These are phyloP conservation scores for Capillidium rhysosporum DNA, from an alignment of 371 early-diverging fungal genomes.

Conservation along the genomic window DNA sequence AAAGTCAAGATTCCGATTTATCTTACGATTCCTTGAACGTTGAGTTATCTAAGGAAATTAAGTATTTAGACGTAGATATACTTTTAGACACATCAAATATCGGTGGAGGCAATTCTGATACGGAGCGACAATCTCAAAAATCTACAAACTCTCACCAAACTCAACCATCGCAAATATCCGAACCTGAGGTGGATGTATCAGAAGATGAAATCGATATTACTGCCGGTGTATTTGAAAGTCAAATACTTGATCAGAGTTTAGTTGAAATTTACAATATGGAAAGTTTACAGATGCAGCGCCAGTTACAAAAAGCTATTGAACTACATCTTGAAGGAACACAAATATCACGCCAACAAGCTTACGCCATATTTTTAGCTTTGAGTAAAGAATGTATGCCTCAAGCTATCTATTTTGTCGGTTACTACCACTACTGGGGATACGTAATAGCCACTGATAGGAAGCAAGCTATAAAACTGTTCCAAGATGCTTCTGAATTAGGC, in stretches of 20 bases:
- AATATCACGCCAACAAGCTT: not conserved
- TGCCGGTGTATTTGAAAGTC: not conserved
- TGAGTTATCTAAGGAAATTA: not conserved
- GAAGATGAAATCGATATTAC: not conserved
- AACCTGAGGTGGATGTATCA: not conserved
- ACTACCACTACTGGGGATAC: not conserved
- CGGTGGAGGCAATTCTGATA: not conserved
- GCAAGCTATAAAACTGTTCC: not conserved
- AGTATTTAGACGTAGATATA: not conserved
- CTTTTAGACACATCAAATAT: not conserved
- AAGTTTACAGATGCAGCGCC: not conserved
- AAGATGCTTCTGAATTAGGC: not conserved
- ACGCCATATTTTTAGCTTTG: not conserved
- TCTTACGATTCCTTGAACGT: not conserved
- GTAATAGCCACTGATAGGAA: not conserved
- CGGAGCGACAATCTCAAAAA: not conserved
- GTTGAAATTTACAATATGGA: not conserved
- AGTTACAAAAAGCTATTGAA: not conserved
- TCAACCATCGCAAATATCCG: too few species aligned
- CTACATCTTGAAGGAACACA: not conserved
- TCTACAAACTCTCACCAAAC: too few species aligned
- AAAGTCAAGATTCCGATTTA: not conserved
- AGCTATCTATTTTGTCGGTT: not conserved
- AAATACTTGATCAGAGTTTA: not conserved
- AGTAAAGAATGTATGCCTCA: not conserved